Conservation (phyloP, 345 rosid genomes). For the Hypericum perforatum region DNA sequence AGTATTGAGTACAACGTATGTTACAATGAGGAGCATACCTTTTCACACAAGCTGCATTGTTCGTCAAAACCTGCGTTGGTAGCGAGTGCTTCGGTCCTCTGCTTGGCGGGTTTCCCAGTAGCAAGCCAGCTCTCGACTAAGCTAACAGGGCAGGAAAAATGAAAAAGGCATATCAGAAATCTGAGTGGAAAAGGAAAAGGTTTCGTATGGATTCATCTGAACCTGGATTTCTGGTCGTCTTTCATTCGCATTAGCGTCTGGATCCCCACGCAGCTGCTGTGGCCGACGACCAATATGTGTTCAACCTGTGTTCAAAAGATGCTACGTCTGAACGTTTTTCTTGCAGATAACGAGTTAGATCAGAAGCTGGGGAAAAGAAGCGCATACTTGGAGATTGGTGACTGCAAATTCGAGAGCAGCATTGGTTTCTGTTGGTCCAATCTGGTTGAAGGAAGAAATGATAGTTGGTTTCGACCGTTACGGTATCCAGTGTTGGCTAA, state of each 20-base stretch:
- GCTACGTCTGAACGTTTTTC: neutral
- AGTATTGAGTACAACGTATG: too few species aligned
- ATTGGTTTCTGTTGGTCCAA: conserved; percentile 24
- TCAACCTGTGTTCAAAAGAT: conserved; percentile 16
- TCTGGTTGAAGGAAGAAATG: conserved; percentile 5
- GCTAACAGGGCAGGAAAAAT: conserved; percentile 7
- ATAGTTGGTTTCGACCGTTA: neutral
- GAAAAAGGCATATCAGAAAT: conserved; percentile 3
- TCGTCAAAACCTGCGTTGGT: conserved; percentile 13
- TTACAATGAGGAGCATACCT: conserved; percentile 12
- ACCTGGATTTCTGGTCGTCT: conserved; percentile 16
- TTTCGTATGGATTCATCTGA: neutral
- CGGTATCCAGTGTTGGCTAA: neutral
- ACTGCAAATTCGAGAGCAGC: conserved; percentile 27
- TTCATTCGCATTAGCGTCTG: conserved; percentile 22
- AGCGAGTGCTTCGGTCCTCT: conserved; percentile 13
- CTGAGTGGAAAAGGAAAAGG: neutral
- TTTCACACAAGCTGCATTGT: conserved; percentile 20
- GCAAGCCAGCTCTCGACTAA: conserved; percentile 19
- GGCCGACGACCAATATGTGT: conserved; percentile 21
- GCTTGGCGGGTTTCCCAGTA: conserved; percentile 14
- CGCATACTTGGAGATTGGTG: conserved; percentile 18
- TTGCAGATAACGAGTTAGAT: neutral
- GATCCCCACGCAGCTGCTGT: conserved; percentile 26
- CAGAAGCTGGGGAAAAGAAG: neutral